phyloP scores from a whole-genome alignment of 345 rosid genomes.

The Chamaenerion angustifolium region DNA sequence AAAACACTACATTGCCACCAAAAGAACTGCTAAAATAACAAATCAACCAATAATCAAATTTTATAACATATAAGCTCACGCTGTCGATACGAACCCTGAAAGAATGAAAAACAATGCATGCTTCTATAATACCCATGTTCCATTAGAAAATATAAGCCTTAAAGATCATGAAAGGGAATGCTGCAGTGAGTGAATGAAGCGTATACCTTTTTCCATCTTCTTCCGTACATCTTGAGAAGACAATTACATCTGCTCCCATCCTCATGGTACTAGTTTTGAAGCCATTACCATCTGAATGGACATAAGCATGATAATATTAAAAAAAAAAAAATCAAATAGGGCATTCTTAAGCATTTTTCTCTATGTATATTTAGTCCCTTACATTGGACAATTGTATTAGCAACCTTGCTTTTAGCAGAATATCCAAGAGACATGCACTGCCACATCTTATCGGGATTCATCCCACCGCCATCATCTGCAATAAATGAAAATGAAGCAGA shows the following conservation, averaged over 20 bases:
- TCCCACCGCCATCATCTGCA: too few relatives aligned
- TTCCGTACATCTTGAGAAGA: conserved; percentile 63
- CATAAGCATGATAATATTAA: not conserved
- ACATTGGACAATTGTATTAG: conserved; percentile 85
- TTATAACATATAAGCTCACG: too few relatives aligned
- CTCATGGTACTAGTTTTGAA: conserved; percentile 99
- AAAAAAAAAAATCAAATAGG: not conserved
- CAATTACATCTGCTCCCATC: conserved; percentile 96
- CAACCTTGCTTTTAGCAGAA: conserved; percentile 73
- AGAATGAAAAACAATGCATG: too few relatives aligned
- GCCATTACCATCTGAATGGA: conserved; percentile 73
- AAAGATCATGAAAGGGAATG: too few relatives aligned
- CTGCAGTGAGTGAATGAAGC: not conserved
- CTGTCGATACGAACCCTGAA: too few relatives aligned
- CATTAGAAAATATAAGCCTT: too few relatives aligned
- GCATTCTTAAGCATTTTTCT: not conserved
- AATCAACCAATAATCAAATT: too few relatives aligned
- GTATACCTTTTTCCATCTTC: conserved; percentile 54
- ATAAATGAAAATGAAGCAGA: too few relatives aligned
- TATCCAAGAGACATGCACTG: conserved; percentile 88
- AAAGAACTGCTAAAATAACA: too few relatives aligned
- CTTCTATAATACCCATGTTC: too few relatives aligned
- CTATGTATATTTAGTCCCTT: conserved; percentile 6
- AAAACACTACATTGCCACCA: too few relatives aligned
- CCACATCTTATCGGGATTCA: too few relatives aligned